Conservation (phyloP, 495 filamentous ascomycete species). For the Lichina pygmaea region DNA sequence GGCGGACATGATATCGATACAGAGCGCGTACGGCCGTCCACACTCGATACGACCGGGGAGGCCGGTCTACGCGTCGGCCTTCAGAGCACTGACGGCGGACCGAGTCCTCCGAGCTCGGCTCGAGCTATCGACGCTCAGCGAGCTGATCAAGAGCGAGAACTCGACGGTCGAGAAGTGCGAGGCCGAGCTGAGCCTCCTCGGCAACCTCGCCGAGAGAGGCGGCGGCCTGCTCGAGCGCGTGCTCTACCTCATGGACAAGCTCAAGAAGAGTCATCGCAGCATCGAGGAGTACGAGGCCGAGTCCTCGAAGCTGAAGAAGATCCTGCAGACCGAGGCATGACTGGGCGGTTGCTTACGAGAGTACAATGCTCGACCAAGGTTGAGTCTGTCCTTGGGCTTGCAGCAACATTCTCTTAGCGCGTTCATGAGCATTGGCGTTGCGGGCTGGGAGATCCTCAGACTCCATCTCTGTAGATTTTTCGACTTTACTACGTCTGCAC, state of each 20-base stretch:
- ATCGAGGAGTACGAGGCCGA: conserved; percentile 49
- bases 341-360: background rate
- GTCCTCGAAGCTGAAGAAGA: conserved; percentile 41
- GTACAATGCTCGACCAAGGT: too few relatives aligned
- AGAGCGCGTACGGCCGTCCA: conserved; percentile 47
- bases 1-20: conserved; percentile 63
- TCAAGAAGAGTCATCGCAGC: conserved; percentile 45
- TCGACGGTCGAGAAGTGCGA: conserved; percentile 54
- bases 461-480: too few relatives aligned
- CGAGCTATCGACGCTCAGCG: conserved; percentile 39
- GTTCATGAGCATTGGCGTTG: too few relatives aligned
- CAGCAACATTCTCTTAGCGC: too few relatives aligned
- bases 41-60: conserved; percentile 49
- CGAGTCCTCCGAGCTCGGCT: conserved; percentile 42
- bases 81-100: conserved; percentile 41
- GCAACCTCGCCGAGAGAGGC: conserved; percentile 22
- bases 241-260: conserved; percentile 43
- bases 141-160: conserved; percentile 45
- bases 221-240: conserved; percentile 22
- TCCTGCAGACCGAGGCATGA: conserved; percentile 8
- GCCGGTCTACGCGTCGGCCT: conserved; percentile 71
- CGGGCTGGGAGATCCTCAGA: too few relatives aligned
- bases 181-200: conserved; percentile 43
- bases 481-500: too few relatives aligned
- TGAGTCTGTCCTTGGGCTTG: too few relatives aligned